Base-by-base conservation (phyloP, 2,329 filamentous ascomycete species). In the Mycocentrospora acerina region DNA sequence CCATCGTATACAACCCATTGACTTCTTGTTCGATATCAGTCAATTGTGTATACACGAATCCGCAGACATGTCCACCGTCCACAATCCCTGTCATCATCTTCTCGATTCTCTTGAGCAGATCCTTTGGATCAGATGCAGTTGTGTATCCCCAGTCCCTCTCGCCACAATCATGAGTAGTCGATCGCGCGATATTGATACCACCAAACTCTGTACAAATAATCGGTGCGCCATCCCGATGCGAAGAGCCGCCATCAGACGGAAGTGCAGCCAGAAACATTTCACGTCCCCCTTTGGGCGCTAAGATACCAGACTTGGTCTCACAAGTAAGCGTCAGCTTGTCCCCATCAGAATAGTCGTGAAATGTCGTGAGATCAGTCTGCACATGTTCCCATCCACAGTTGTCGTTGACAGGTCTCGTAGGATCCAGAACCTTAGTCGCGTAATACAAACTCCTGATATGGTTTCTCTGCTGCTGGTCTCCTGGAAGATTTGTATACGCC, bases 381-480 rank as follows among this genome's bases (percentile, higher is more conserved):
- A 85, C 81, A 46, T 85, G 82, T 55, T 86, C 81, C 83, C 83
- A 86, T 24, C 83, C 83, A 48, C 82, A 86, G 62, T 86, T 86
- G 60, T 86, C 82, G 54, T 86, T 86, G 55, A 86, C 73, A 12
- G 81, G 81, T 5, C 83, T 69, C 0, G 78, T 83, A 2, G 78
- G 72, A 47, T 86, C 83, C 2, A 86, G 71, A 0, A 73, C 73
- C 73, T 84, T 86, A 8, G 83, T 86, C 40, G 77, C 59, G 51
- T 81, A 80, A 57, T 85, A 85, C 2, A 86, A 70, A 12, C 76
- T 72, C 14, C 81, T 76, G 32, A 86, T 74, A 51, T 86, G 83
- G 53, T 84, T 77, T 11, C 82, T 73, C 62, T 86, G 81, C 39
- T 78, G 71, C 6, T 74, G 66, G 37, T 72, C 76, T 31, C 76